phyloP scores from a whole-genome alignment of 1,284 basidiomycete genomes.

The Veloporphyrellus conicus region DNA sequence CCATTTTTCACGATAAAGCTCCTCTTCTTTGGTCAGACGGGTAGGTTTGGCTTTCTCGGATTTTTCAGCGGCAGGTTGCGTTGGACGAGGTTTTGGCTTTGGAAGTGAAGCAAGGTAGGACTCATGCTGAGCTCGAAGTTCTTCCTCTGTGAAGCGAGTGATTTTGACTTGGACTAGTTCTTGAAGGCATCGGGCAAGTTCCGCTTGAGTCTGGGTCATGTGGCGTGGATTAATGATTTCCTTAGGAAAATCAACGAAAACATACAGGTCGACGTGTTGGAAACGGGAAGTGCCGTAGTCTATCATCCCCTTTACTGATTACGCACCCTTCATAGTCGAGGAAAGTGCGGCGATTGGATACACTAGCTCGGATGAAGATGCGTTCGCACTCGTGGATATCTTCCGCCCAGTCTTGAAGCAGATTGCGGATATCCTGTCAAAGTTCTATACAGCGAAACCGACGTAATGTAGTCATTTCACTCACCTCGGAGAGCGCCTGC shows the following conservation, averaged over 20 bases:
- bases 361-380: conserved; percentile 86
- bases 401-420: conserved; percentile 80
- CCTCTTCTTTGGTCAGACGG: conserved; percentile 76
- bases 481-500: conserved; percentile 82
- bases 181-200: conserved; percentile 81
- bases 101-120: conserved; percentile 82
- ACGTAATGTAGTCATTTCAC: conserved; percentile 22
- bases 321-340: conserved; percentile 76
- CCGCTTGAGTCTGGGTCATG: conserved; percentile 74
- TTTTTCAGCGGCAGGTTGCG: conserved; percentile 28
- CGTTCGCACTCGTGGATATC: conserved; percentile 78
- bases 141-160: conserved; percentile 82
- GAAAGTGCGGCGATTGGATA: conserved; percentile 82
- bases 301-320: conserved; percentile 60
- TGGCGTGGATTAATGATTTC: conserved; percentile 6
- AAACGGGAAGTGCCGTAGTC: conserved; percentile 87
- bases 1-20: conserved; percentile 73
- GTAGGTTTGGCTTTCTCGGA: conserved; percentile 48
- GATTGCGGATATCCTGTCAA: conserved; percentile 74
- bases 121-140: conserved; percentile 80
- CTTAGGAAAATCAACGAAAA: conserved; percentile 13
- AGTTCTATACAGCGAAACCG: not conserved
- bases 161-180: conserved; percentile 86
- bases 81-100: conserved; percentile 57
- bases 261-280: conserved; percentile 86